Conservation (phyloP, 2,329 filamentous ascomycete species). For the Alternaria sp. region DNA sequence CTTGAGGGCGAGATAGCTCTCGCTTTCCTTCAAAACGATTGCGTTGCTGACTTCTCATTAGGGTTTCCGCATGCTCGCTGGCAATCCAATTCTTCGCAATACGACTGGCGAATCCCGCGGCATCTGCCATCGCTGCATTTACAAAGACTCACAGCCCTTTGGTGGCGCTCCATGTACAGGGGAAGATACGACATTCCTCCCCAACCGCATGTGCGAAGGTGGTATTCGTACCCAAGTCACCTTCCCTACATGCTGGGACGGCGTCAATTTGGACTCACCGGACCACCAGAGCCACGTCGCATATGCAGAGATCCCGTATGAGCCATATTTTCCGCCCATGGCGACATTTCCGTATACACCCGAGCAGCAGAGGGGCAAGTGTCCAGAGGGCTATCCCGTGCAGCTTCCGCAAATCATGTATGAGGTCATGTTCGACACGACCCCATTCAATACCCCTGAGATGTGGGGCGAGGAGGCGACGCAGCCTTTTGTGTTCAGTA, state of each 20-base stretch:
- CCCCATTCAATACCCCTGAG: conserved; percentile 32
- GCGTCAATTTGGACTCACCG: conserved; percentile 56
- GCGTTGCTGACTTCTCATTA: neutral
- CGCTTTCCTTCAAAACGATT: neutral
- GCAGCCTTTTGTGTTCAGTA: conserved; percentile 40
- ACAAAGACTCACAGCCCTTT: conserved; percentile 34
- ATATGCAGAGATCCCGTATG: conserved; percentile 45
- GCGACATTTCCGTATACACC: conserved; percentile 28
- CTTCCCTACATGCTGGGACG: conserved; percentile 61
- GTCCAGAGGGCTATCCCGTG: conserved; percentile 52
- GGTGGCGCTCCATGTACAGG: conserved; percentile 49
- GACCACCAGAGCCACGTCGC: conserved; percentile 63
- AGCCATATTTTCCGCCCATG: conserved; percentile 31
- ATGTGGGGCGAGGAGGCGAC: conserved; percentile 35
- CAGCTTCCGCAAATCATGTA: conserved; percentile 56
- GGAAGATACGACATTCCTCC: conserved; percentile 48
- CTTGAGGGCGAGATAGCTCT: neutral
- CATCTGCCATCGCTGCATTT: conserved; percentile 43
- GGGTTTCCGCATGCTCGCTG: conserved; percentile 57
- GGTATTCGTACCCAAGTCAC: conserved; percentile 55
- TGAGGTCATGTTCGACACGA: conserved; percentile 56
- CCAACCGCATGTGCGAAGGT: conserved; percentile 49
- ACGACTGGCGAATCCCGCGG: conserved; percentile 36
- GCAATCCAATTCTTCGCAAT: conserved; percentile 45
- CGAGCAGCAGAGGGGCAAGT: conserved; percentile 43